phyloP scores from a whole-genome alignment of 139 green algal species.

The Haematococcus sp. region DNA sequence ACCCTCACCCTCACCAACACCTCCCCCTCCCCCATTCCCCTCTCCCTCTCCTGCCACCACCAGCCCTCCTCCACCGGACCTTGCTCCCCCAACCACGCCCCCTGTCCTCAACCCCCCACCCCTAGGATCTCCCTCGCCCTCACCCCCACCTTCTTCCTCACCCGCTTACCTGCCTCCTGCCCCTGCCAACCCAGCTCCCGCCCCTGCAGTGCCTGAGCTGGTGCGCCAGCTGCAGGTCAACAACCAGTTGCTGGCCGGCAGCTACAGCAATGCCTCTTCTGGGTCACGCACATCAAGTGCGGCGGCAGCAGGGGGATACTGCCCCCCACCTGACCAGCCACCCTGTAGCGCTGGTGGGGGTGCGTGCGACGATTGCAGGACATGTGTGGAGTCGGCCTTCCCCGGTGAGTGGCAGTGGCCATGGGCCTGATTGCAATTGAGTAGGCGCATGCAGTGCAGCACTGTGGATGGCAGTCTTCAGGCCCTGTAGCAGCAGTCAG shows the following conservation, averaged over 20 bases:
- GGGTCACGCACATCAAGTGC: no score
- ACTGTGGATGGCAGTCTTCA: no score
- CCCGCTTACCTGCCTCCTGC: not conserved
- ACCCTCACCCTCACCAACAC: not conserved
- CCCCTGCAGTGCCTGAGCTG: no score
- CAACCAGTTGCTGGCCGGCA: not conserved
- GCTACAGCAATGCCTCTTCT: not conserved
- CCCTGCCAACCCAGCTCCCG: not conserved
- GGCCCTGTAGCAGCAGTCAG: no score
- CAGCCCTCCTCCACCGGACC: no score
- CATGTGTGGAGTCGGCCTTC: slow-evolving; percentile 16
- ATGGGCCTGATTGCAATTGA: no score
- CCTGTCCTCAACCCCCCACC: no score
- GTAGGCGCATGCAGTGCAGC: no score
- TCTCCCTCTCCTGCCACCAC: not conserved
- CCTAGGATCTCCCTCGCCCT: no score
- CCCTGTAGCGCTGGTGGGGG: slow-evolving; percentile 49
- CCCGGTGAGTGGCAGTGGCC: slow-evolving; percentile 13
- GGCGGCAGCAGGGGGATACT: slow-evolving; percentile 30
- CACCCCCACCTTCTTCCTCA: not conserved
- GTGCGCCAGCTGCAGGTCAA: no score
- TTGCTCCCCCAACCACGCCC: no score
- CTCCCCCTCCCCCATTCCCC: not conserved
- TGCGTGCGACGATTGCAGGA: slow-evolving; percentile 56
- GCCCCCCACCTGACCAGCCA: slow-evolving; percentile 73